Conservation (phyloP, 2,329 filamentous ascomycete species). For the Saccharata proteae region DNA sequence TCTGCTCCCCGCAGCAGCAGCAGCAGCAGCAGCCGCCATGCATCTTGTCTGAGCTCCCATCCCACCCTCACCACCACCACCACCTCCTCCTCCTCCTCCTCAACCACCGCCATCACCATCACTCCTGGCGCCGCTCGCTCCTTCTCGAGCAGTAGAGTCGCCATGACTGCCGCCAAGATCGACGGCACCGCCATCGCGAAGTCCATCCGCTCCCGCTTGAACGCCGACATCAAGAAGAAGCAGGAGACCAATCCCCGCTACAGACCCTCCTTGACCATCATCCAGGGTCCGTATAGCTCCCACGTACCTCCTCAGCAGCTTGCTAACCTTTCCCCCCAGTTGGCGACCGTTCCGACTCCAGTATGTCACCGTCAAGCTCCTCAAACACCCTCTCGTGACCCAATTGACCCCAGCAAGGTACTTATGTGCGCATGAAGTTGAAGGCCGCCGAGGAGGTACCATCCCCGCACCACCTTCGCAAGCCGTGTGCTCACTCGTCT, state of each 20-base stretch:
- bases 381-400: constrained; percentile 9
- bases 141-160: constrained; percentile 43
- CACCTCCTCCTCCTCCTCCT: constrained; percentile 4
- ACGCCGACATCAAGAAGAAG: constrained; percentile 65
- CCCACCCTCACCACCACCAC: constrained; percentile 5
- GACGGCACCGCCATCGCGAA: constrained; percentile 95
- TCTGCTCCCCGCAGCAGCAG: constrained; percentile 2
- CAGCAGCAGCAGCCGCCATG: too few species aligned
- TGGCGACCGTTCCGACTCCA: constrained; percentile 83
- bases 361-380: constrained; percentile 40
- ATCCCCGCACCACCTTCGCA: constrained; percentile 3
- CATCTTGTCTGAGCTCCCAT: too few species aligned
- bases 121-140: constrained; percentile 7
- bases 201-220: constrained; percentile 72
- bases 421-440: constrained; percentile 99
- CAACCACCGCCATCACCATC: too few species aligned
- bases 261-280: constrained; percentile 81
- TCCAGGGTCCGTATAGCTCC: constrained; percentile 58
- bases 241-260: constrained; percentile 78
- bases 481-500: constrained; percentile 2
- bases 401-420: constrained; percentile 44
- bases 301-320: background rate
- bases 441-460: constrained; percentile 86
- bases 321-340: constrained; percentile 41
- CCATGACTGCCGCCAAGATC: constrained; percentile 82